Evolutionary conservation across 2,329 filamentous ascomycete genomes (phyloP).

Genomic region (Alternaria ventricosa): DNA sequence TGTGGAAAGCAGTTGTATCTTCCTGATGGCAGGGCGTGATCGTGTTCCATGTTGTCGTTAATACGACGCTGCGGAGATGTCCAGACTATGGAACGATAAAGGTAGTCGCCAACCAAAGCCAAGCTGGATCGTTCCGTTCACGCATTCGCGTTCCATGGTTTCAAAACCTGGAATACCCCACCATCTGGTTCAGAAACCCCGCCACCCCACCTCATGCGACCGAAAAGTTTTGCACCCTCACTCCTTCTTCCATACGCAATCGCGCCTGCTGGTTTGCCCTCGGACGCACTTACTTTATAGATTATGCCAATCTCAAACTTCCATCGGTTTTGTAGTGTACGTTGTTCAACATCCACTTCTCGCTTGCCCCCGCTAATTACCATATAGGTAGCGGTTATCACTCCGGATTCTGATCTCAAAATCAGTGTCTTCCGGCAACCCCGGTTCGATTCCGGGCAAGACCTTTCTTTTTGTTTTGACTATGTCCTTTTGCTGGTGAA

Average conservation of each 20-base stretch:
- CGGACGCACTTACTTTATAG: neutral
- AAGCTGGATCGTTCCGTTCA: neutral
- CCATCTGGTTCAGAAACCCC: neutral
- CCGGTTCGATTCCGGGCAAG: constrained; percentile 18
- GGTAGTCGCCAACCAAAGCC: neutral
- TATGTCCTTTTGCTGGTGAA: neutral
- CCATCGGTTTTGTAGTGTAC: constrained; percentile 17
- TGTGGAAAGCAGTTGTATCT: neutral
- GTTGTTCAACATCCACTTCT: neutral
- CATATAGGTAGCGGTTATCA: constrained; percentile 23
- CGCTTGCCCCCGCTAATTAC: constrained; percentile 10
- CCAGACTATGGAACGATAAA: neutral
- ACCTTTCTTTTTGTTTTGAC: neutral
- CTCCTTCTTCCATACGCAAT: neutral
- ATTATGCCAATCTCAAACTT: neutral
- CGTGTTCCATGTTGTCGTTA: neutral
- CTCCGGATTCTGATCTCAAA: constrained; percentile 22
- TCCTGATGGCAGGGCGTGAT: neutral
- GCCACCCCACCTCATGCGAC: neutral
- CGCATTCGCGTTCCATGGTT: neutral
- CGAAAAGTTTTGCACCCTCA: neutral
- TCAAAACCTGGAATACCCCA: neutral
- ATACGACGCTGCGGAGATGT: neutral
- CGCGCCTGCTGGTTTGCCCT: neutral
- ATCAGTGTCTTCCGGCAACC: constrained; percentile 24